Percentiles rank a stretch among this genome's conserved stretches.
Evolutionary conservation across 306 rosid species (phyloP).

Genomic region (Rosa persica): DNA sequence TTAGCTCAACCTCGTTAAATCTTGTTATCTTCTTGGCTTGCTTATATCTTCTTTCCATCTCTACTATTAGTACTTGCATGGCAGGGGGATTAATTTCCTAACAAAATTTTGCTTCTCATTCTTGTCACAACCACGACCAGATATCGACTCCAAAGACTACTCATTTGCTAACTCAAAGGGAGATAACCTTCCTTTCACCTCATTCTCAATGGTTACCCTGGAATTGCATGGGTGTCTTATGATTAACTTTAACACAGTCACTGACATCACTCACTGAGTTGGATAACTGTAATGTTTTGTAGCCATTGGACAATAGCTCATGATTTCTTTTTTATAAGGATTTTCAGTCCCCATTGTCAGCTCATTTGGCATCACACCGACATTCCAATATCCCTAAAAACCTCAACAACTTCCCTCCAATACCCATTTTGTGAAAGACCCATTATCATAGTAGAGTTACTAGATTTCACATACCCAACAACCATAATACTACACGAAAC

Average conservation of each 20-base stretch:
- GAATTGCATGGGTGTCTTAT: slow-evolving; percentile 42
- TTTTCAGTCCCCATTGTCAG: slow-evolving; percentile 56
- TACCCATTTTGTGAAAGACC: slow-evolving; percentile 62
- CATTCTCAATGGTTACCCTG: slow-evolving; percentile 32
- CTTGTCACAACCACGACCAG: slow-evolving; percentile 47
- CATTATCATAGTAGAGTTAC: slow-evolving; percentile 74
- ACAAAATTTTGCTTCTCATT: slow-evolving; percentile 40
- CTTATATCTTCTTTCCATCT: too few relatives aligned
- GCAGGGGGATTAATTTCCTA: too few relatives aligned
- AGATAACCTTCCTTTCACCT: slow-evolving; percentile 37
- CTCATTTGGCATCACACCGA: slow-evolving; percentile 61
- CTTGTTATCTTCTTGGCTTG: too few relatives aligned
- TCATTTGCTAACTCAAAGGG: slow-evolving; percentile 41
- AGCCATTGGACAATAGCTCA: slow-evolving; percentile 44
- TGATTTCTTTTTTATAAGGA: slow-evolving; percentile 41
- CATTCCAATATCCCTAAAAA: slow-evolving; percentile 62
- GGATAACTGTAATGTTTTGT: slow-evolving; percentile 41
- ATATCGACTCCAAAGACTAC: slow-evolving; percentile 46
- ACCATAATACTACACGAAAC: slow-evolving; percentile 86
- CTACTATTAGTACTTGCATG: too few relatives aligned
- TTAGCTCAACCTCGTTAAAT: too few relatives aligned
- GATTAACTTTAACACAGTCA: slow-evolving; percentile 34
- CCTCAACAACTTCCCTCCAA: slow-evolving; percentile 61
- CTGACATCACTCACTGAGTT: slow-evolving; percentile 48
- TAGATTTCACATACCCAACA: slow-evolving; percentile 57